Conservation (phyloP, 177 flowering plant species). For the Tripterygium wilfordii region DNA sequence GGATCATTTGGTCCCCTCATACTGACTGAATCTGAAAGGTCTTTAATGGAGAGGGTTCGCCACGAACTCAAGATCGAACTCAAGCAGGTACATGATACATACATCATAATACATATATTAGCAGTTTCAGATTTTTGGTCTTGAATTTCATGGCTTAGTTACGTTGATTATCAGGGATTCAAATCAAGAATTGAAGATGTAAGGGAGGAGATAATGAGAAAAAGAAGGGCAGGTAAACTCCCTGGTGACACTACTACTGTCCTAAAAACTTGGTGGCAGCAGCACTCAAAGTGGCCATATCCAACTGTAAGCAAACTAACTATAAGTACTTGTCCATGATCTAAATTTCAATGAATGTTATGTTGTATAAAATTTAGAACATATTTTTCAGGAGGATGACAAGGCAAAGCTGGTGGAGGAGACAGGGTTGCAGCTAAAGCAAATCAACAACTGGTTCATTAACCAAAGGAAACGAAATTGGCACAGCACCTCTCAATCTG, state of each 20-base stretch:
- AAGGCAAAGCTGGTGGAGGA: conserved; percentile 90
- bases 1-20: conserved; percentile 89
- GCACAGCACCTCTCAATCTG: conserved; percentile 78
- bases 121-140: too few relatives aligned
- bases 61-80: conserved; percentile 88
- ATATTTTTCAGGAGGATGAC: conserved; percentile 89
- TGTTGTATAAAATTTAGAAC: neutral
- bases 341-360: too few relatives aligned
- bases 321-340: too few relatives aligned
- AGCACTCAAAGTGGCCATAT: conserved; percentile 96
- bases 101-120: too few relatives aligned
- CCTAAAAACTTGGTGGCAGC: conserved; percentile 91
- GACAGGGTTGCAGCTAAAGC: conserved; percentile 92
- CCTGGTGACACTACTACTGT: conserved; percentile 97
- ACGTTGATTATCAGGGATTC: too few relatives aligned
- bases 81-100: conserved; percentile 66
- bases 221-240: conserved; percentile 94
- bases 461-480: conserved; percentile 91
- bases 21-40: conserved; percentile 91
- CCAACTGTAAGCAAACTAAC: conserved; percentile 90
- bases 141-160: too few relatives aligned
- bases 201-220: conserved; percentile 87
- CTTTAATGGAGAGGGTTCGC: conserved; percentile 88
- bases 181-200: conserved; percentile 92
- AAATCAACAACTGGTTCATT: conserved; percentile 92